Evolutionary conservation across 2,329 filamentous ascomycete species (phyloP).

Genomic region (Curvularia sp.): DNA sequence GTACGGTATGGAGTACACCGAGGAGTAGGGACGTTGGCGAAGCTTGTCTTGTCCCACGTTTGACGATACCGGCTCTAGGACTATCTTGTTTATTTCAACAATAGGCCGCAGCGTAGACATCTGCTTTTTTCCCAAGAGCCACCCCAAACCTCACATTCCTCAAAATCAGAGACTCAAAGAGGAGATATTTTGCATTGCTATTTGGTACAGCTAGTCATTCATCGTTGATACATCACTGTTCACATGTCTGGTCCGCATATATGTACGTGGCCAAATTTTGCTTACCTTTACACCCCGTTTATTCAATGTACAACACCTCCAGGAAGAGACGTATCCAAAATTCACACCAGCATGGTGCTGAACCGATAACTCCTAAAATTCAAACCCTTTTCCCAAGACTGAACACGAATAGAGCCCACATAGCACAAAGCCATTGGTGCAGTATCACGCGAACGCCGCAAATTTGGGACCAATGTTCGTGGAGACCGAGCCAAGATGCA

Average conservation of each 20-base stretch:
- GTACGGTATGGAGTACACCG: background rate
- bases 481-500: slow-evolving; percentile 1
- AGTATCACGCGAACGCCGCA: slow-evolving; percentile 1
- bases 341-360: background rate
- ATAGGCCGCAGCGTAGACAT: background rate
- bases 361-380: slow-evolving; percentile 8
- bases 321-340: background rate
- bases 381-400: slow-evolving; percentile 1
- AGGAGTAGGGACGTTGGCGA: background rate
- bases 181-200: slow-evolving; percentile 22
- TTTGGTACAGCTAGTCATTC: slow-evolving; percentile 17
- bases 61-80: background rate
- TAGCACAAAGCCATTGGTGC: slow-evolving; percentile 1
- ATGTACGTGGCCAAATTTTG: slow-evolving; percentile 1
- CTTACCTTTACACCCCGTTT: slow-evolving; percentile 4
- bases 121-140: background rate
- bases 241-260: slow-evolving; percentile 1
- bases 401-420: background rate
- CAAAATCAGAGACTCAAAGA: slow-evolving; percentile 4
- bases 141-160: background rate
- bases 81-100: background rate
- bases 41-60: background rate
- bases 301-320: background rate
- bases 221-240: slow-evolving; percentile 8
- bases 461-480: slow-evolving; percentile 6